Evolutionary conservation across 441 rosid species (phyloP).

Genomic region (Codiaeum variegatum): DNA sequence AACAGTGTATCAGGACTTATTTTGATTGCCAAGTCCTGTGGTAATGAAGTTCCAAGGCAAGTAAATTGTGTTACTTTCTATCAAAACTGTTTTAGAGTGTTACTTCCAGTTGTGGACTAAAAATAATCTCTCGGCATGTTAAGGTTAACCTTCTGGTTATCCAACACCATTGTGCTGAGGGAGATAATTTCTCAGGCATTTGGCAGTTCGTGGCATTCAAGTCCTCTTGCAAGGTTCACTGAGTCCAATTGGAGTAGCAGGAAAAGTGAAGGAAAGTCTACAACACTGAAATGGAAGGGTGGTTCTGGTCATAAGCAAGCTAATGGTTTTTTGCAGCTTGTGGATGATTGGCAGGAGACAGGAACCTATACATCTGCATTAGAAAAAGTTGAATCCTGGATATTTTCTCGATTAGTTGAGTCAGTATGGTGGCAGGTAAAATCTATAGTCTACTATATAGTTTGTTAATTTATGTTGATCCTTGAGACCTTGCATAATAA

Average conservation of each 20-base stretch:
- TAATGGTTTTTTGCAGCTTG: slow-evolving; percentile 35
- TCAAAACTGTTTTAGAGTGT: background rate
- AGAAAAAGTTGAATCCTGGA: slow-evolving; percentile 75
- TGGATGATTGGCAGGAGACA: slow-evolving; percentile 70
- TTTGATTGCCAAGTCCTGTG: slow-evolving; percentile 68
- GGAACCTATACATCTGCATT: slow-evolving; percentile 60
- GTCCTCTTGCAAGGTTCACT: slow-evolving; percentile 31
- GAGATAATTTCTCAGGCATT: slow-evolving; percentile 65
- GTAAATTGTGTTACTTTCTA: slow-evolving; percentile 3
- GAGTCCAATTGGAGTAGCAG: slow-evolving; percentile 42
- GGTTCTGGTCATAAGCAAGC: slow-evolving; percentile 27
- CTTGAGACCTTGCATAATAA: background rate
- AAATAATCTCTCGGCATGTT: slow-evolving; percentile 22
- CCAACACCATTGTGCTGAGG: slow-evolving; percentile 67
- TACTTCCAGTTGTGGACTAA: slow-evolving; percentile 17
- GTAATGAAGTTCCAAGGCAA: slow-evolving; percentile 86
- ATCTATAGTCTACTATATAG: background rate
- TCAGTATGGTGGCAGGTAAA: slow-evolving; percentile 96
- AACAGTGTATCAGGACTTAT: slow-evolving; percentile 70
- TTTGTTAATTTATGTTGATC: background rate
- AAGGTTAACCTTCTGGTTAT: slow-evolving; percentile 89
- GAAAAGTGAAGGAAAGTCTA: slow-evolving; percentile 40
- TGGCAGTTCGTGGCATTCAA: slow-evolving; percentile 44
- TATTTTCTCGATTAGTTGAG: slow-evolving; percentile 80
- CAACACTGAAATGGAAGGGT: slow-evolving; percentile 40